Percentiles rank a stretch among this genome's conserved stretches.
Evolutionary conservation across 768 basidiomycete genomes (phyloP).

Genomic region (Jaapia argillacea): DNA sequence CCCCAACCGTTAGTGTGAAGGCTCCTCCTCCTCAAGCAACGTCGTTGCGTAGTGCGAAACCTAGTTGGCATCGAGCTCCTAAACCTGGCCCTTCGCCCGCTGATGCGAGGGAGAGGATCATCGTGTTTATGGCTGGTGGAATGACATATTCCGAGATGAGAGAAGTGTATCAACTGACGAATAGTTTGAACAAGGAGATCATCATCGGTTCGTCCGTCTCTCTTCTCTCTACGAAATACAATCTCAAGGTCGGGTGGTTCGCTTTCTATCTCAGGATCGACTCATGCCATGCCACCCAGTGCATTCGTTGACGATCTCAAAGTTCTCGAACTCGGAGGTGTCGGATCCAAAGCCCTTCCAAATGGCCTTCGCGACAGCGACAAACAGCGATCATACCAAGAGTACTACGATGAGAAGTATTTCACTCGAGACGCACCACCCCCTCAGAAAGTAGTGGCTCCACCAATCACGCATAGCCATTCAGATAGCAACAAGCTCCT

Average conservation of each 20-base stretch:
- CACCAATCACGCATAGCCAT: constrained; percentile 22
- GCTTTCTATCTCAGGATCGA: constrained; percentile 57
- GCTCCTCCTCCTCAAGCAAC: constrained; percentile 46
- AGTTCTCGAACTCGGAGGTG: constrained; percentile 78
- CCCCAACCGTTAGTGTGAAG: constrained; percentile 33
- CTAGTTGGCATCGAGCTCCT: constrained; percentile 79
- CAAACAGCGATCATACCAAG: constrained; percentile 49
- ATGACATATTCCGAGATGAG: constrained; percentile 95
- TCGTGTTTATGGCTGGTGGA: constrained; percentile 91
- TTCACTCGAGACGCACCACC: constrained; percentile 55
- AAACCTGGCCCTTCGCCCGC: constrained; percentile 35
- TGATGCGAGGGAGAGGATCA: constrained; percentile 61
- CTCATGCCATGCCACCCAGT: constrained; percentile 76
- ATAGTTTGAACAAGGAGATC: constrained; percentile 73
- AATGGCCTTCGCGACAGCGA: constrained; percentile 53
- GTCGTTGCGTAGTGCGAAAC: constrained; percentile 83
- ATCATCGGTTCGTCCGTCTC: constrained; percentile 59
- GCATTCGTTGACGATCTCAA: constrained; percentile 82
- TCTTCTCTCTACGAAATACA: neutral
- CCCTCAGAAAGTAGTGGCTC: constrained; percentile 28
- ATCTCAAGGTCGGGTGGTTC: neutral
- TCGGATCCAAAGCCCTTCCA: constrained; percentile 63
- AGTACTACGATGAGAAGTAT: constrained; percentile 75
- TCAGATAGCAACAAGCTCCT: constrained; percentile 12
- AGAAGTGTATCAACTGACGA: constrained; percentile 74